phyloP scores from a whole-genome alignment of 2,329 filamentous ascomycete genomes.

The Ascocoryne sarcoides region DNA sequence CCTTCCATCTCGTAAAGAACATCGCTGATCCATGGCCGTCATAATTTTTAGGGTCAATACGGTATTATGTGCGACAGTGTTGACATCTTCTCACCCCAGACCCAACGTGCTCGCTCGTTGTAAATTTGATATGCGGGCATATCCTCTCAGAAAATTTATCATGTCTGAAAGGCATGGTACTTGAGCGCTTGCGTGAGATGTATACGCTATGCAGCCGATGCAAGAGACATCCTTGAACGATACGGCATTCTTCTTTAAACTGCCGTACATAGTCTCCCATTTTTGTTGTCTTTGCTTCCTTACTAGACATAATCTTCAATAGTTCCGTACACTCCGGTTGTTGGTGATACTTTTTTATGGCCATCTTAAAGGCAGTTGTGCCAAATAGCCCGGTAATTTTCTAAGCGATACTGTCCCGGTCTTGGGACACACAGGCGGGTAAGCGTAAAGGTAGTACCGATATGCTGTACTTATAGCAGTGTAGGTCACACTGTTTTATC shows the following conservation, averaged over 20 bases:
- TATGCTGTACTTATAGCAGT: not conserved
- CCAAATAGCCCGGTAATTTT: conserved; percentile 3
- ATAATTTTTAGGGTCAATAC: conserved; percentile 8
- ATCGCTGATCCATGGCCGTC: conserved; percentile 5
- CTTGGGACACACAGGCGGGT: conserved; percentile 4
- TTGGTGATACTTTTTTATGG: conserved; percentile 11
- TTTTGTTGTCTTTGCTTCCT: not conserved
- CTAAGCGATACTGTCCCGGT: not conserved
- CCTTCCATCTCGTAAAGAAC: conserved; percentile 13
- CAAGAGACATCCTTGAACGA: conserved; percentile 2
- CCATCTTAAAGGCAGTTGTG: conserved; percentile 11
- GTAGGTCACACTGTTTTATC: conserved; percentile 8
- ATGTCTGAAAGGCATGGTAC: not conserved
- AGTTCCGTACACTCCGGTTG: conserved; percentile 4
- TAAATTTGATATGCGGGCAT: conserved; percentile 2
- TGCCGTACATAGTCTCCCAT: not conserved
- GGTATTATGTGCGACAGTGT: conserved; percentile 10
- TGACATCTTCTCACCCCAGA: conserved; percentile 3
- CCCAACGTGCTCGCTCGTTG: not conserved
- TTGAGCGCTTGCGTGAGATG: not conserved
- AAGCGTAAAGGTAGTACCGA: conserved; percentile 1
- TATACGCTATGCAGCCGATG: conserved; percentile 2
- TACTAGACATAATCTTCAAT: conserved; percentile 5
- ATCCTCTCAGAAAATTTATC: not conserved
- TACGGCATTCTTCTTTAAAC: conserved; percentile 7